Evolutionary conservation across 2,329 filamentous ascomycete species (phyloP), one percentile per base, ranked within the genome.

Genomic region (Raffaelea albimanens): DNA sequence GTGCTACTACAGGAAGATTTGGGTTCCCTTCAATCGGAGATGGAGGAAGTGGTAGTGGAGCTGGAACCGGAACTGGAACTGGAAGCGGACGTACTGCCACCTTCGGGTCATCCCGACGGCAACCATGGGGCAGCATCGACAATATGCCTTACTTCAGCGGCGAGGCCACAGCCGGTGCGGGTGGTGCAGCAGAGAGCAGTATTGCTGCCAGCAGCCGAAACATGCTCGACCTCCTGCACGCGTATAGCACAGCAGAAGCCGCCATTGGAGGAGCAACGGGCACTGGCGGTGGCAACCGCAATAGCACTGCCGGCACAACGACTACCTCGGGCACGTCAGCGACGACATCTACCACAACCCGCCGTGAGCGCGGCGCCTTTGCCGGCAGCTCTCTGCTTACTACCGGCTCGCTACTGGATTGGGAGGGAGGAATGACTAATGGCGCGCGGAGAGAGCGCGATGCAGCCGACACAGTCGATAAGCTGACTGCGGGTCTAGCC

Each of bases 401-500:
- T 45, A 60, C 63, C 16, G 59, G 25, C 25, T 7, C 48, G 13
- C 46, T 61, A 42, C 56, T 57, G 13, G 57, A 60, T 36, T 57
- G 57, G 56, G 61, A 63, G 40, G 55, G 58, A 21, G 51, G 50
- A 2, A n/a, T 45, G 16, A 31, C 14, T 33, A 19, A 10, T 21
- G 25, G 48, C 45, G 39, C 45, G 47, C 18, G 21, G 43, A 14
- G 29, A 33, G 2, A 43, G 53, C 22, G 58, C 60, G 7, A 57
- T 58, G 2, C 57, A 59, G 25, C 66, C 71, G 3, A 72, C 78
- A 43, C 78, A 81, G 45, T 82, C 2, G 76, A 78, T n/a, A 79
- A 79, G 4, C 62, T 82, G 49, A 83, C 80, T 2, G 75, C 78
- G 11, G 80, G 80, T 2, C 62, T 81, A 54, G 67, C 72, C 20